Evolutionary conservation across 208 protist genomes (phyloP).

Genomic region (Leishmania major): DNA sequence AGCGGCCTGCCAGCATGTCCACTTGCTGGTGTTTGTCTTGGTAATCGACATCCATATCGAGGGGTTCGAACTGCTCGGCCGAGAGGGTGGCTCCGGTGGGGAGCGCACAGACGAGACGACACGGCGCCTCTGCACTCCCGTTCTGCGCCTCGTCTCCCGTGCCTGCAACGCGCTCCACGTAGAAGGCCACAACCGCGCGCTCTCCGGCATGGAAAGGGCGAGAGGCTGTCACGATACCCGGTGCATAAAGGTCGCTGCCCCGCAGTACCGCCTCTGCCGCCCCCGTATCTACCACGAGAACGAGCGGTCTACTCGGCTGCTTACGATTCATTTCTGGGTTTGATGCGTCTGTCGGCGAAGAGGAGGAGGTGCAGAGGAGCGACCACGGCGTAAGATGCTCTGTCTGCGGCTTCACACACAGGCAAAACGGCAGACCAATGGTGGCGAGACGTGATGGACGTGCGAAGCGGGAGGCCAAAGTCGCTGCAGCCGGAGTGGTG

Average conservation of each 20-base stretch:
- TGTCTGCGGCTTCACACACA: slow-evolving; percentile 14
- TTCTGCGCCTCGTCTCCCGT: background rate
- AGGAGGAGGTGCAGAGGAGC: background rate
- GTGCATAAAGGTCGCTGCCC: slow-evolving; percentile 84
- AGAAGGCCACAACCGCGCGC: slow-evolving; percentile 35
- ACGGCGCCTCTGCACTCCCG: background rate
- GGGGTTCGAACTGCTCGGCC: slow-evolving; percentile 8
- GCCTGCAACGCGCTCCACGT: slow-evolving; percentile 20
- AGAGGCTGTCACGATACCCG: slow-evolving; percentile 50
- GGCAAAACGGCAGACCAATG: slow-evolving; percentile 25
- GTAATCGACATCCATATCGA: background rate
- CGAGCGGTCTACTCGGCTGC: slow-evolving; percentile 1
- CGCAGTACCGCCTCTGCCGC: slow-evolving; percentile 91
- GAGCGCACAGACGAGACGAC: slow-evolving; percentile 14
- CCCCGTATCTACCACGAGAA: slow-evolving; percentile 72
- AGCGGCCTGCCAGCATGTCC: background rate
- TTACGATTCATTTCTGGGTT: background rate
- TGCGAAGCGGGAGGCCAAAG: slow-evolving; percentile 7
- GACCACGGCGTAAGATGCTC: slow-evolving; percentile 15
- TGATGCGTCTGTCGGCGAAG: background rate
- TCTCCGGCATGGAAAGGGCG: slow-evolving; percentile 32
- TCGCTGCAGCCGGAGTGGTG: background rate
- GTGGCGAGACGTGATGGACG: slow-evolving; percentile 1
- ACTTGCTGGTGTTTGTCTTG: background rate
- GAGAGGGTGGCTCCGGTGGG: slow-evolving; percentile 23